Evolutionary conservation across 1,139 yeast genomes (phyloP), one percentile per base, ranked within the genome.

Genomic region (Candida neerlandica): DNA sequence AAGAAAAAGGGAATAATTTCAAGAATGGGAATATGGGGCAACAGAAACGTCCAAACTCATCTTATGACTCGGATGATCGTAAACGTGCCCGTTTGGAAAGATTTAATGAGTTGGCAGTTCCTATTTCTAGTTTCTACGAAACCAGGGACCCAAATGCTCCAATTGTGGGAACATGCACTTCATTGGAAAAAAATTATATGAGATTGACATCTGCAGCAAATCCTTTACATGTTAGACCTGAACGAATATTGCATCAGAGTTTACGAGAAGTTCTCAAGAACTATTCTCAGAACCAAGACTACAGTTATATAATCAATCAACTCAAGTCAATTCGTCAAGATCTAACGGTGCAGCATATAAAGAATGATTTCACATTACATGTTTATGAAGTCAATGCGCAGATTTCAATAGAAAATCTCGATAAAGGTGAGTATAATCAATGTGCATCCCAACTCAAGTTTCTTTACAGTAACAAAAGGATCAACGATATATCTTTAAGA

Each of bases 351-450:
- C 99, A 94, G 67, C 89, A 89, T 63, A 85, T 94, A 43, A 86
- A 85, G 60, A 84, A 85, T 61, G 86, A 82, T 43, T 89, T 94
- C 61, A 82, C 97, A 0, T 81, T 90, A 10, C 63, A 70, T 48
- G 96, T 91, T 0, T 94, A 94, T 65, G 96, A 90, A 65, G 78
- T 84, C 2, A 96, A 94, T 66, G 96, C 96, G 5, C 80, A 91
- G 45, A 74, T 92, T n/a, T 96, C 98, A 0, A 77, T 94, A 38
- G 87, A 85, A 57, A 84, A 86, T 62, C 77, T 81, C 44, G 99
- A 94, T 65, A 69, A 92, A 57, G 98, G 98, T 5, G 99, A 94
- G 63, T 92, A 88, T 66, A 94, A 94, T 66, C 98, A 94, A 64
- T 94, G 99, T 64, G 96, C 89, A 64, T 84, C 96, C 15, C 91